Evolutionary conservation across 169 alveolate genomes (phyloP).

Genomic region (Pseudocohnilembus persalinus): DNA sequence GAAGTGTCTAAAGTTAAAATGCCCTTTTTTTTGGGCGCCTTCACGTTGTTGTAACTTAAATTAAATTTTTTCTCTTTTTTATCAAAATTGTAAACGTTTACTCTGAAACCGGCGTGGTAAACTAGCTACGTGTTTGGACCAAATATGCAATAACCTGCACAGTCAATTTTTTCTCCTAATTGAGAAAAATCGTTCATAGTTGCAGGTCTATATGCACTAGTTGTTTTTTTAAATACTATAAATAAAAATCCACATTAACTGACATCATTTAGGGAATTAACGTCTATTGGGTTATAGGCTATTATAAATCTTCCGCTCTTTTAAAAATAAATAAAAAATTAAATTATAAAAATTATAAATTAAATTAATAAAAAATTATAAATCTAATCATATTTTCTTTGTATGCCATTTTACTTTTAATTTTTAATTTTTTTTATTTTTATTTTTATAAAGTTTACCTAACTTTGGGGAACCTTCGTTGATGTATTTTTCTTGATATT

Average conservation of each 20-base stretch:
- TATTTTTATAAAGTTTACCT: neutral
- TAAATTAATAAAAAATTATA: too few relatives aligned
- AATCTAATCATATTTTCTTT: too few relatives aligned
- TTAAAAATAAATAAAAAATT: too few relatives aligned
- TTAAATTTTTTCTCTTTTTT: too few relatives aligned
- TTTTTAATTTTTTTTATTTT: too few relatives aligned
- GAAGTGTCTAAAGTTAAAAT: neutral
- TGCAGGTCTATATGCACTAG: neutral
- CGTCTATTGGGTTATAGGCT: neutral
- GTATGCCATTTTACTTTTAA: too few relatives aligned
- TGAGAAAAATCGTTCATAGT: neutral
- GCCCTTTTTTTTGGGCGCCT: neutral
- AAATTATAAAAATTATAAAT: too few relatives aligned
- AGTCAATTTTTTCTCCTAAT: neutral
- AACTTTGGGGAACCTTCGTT: neutral
- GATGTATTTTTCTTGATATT: slow-evolving; percentile 9
- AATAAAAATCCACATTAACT: neutral
- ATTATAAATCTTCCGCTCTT: neutral
- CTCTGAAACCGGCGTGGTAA: neutral
- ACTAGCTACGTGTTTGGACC: neutral
- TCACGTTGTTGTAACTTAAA: neutral
- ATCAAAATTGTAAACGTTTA: neutral
- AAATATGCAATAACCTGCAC: neutral
- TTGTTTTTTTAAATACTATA: neutral
- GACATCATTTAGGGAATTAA: neutral